A percentile compares a stretch with the other conserved stretches of the same genome.
These are phyloP conservation scores for Pseudogymnoascus sp. DNA, from an alignment of 2,329 filamentous ascomycete species.

Conservation along the genomic window DNA sequence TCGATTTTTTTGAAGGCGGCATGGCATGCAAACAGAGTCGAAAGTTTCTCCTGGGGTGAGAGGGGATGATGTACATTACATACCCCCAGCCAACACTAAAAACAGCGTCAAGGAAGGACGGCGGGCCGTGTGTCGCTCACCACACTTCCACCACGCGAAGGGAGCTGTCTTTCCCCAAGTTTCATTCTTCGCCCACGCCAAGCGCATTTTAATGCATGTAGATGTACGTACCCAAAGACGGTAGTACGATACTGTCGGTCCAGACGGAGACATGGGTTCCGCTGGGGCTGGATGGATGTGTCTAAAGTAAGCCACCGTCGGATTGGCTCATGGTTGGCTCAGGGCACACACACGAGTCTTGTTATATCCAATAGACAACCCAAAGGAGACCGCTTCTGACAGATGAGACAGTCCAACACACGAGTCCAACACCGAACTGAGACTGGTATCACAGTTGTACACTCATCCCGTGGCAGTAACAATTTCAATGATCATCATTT, in stretches of 20 bases:
- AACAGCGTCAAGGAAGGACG: constrained; percentile 1
- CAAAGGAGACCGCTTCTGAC: background rate
- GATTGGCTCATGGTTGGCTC: constrained; percentile 4
- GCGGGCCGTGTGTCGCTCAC: constrained; percentile 6
- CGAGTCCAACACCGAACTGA: background rate
- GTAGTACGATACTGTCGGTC: background rate
- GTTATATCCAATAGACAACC: background rate
- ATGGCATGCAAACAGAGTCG: background rate
- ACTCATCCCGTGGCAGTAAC: background rate
- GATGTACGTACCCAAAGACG: constrained; percentile 4
- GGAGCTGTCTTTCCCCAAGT: background rate
- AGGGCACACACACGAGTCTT: background rate
- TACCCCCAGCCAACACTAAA: background rate
- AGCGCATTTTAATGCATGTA: constrained; percentile 5
- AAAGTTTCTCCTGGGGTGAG: background rate
- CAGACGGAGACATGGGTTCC: background rate
- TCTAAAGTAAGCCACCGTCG: background rate
- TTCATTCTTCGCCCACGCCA: background rate
- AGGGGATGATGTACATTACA: constrained; percentile 5
- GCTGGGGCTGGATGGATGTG: background rate
- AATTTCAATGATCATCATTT: background rate
- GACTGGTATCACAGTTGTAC: background rate
- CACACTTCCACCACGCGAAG: background rate
- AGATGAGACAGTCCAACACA: background rate
- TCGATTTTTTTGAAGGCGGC: background rate